Conservation (phyloP, 2,329 filamentous ascomycete genomes). For the Ascosphaera aggregata region DNA sequence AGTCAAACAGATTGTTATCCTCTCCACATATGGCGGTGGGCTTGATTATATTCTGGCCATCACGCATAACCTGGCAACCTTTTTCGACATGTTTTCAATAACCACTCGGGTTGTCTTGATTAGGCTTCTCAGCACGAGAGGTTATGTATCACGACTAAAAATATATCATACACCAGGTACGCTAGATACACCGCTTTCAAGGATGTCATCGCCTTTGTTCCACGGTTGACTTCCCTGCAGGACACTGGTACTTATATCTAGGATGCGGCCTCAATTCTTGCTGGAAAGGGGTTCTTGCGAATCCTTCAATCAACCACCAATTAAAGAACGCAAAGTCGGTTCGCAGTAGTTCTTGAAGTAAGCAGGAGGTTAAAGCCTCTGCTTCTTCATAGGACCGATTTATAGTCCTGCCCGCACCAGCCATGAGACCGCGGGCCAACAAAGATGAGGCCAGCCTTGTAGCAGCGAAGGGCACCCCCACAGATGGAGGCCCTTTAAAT, state of each 20-base stretch:
- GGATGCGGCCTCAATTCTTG: background rate
- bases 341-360: too few relatives aligned
- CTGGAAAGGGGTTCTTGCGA: too few relatives aligned
- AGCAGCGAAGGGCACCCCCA: background rate
- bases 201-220: background rate
- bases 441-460: background rate
- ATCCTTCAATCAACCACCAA: too few relatives aligned
- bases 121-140: background rate
- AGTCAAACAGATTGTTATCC: too few relatives aligned
- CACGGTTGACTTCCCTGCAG: background rate
- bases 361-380: too few relatives aligned
- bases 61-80: too few relatives aligned
- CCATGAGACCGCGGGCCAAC: background rate
- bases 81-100: background rate
- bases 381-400: background rate
- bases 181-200: background rate
- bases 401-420: background rate
- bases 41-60: too few relatives aligned
- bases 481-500: slow-evolving; percentile 2
- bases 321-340: too few relatives aligned
- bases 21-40: too few relatives aligned
- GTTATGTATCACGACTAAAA: background rate
- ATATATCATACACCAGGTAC: background rate
- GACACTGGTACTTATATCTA: background rate
- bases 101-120: background rate